Percentiles rank a stretch among this genome's conserved stretches.
Evolutionary conservation across 2,329 filamentous ascomycete species (phyloP).

Genomic region (Alternaria hordeiaustralica): DNA sequence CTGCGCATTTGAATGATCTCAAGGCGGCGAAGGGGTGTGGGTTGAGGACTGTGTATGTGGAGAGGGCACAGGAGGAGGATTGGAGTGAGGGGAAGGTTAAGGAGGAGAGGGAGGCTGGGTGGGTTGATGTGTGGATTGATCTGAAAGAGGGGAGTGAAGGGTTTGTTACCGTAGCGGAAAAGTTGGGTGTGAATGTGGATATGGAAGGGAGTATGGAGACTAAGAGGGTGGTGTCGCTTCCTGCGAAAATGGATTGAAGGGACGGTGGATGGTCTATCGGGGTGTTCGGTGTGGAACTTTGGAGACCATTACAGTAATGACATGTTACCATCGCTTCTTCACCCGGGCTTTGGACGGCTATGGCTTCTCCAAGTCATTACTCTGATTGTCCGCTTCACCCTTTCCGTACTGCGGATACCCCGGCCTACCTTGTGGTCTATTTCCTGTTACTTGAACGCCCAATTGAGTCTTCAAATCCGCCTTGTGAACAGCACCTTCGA

Average conservation of each 20-base stretch:
- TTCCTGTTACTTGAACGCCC: too few relatives aligned
- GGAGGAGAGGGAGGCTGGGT: conserved; percentile 61
- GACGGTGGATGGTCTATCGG: too few relatives aligned
- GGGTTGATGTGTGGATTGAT: conserved; percentile 65
- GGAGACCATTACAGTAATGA: too few relatives aligned
- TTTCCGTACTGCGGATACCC: too few relatives aligned
- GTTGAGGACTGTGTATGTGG: conserved; percentile 75
- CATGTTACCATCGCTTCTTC: too few relatives aligned
- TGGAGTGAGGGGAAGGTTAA: conserved; percentile 61
- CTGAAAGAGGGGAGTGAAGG: conserved; percentile 55
- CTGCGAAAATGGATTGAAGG: neutral
- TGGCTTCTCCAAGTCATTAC: too few relatives aligned
- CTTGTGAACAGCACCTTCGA: neutral
- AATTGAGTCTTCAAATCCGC: too few relatives aligned
- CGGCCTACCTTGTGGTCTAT: too few relatives aligned
- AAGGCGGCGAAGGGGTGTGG: conserved; percentile 69
- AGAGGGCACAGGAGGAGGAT: conserved; percentile 70
- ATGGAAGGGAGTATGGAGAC: conserved; percentile 1
- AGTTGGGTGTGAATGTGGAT: conserved; percentile 38
- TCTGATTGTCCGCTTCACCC: too few relatives aligned
- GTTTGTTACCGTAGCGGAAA: conserved; percentile 54
- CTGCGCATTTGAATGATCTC: conserved; percentile 75
- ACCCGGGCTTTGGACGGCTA: too few relatives aligned
- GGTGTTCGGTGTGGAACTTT: too few relatives aligned
- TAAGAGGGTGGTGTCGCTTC: conserved; percentile 19